Percentiles rank a stretch among this genome's conserved stretches.
phyloP scores from a whole-genome alignment of 352 stramenopile species.

The Thalassiosira exigua region DNA sequence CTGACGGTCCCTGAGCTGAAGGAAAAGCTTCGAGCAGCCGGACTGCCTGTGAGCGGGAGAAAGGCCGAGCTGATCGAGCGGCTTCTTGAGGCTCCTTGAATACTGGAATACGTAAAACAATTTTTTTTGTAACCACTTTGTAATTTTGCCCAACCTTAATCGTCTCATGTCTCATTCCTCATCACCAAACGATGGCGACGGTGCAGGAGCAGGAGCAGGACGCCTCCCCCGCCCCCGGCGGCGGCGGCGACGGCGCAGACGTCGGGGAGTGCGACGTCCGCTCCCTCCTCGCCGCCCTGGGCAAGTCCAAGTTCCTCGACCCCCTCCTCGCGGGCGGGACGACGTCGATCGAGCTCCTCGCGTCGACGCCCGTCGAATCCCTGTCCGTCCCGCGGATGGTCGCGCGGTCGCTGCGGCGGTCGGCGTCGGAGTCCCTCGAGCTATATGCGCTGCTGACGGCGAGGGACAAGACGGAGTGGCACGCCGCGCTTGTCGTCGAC shows the following conservation, averaged over 20 bases:
- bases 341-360: not conserved
- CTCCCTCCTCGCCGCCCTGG: constrained; percentile 2
- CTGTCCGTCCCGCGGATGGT: not conserved
- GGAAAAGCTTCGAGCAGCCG: constrained; percentile 64
- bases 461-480: not conserved
- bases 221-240: no score
- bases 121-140: no score
- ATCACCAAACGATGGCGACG: no score
- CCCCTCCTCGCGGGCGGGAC: not conserved
- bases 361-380: not conserved
- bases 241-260: no score
- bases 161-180: no score
- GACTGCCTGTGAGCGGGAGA: constrained; percentile 77
- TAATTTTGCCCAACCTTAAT: no score
- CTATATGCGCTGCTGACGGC: not conserved
- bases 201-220: no score
- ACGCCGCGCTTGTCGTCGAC: not conserved
- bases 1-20: constrained; percentile 75
- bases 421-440: not conserved
- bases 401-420: not conserved
- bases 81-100: no score
- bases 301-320: not conserved
- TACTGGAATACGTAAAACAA: no score
- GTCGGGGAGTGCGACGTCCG: no score
- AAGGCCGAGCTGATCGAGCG: constrained; percentile 80